These are phyloP conservation scores for Globisporangium rhizosaccharum DNA, from an alignment of 352 stramenopile species.

Conservation along the genomic window DNA sequence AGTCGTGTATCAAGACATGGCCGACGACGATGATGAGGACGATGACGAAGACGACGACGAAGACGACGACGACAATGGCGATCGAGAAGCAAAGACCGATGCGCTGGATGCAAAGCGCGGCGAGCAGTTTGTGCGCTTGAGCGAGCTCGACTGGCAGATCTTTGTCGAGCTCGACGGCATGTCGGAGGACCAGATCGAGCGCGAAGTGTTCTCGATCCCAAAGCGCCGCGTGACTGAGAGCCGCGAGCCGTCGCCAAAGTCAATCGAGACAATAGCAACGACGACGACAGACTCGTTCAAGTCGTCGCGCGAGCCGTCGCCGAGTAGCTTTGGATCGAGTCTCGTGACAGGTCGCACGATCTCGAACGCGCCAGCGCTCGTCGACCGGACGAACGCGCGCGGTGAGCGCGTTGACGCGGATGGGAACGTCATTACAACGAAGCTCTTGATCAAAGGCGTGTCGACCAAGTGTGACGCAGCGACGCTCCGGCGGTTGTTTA, in stretches of 20 bases:
- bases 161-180: conserved; percentile 51
- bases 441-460: conserved; percentile 65
- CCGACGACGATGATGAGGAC: conserved; percentile 21
- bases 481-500: conserved; percentile 41
- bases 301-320: conserved; percentile 8
- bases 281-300: background rate
- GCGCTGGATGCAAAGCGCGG: conserved; percentile 9
- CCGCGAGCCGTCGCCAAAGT: conserved; percentile 32
- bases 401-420: conserved; percentile 43
- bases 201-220: conserved; percentile 77
- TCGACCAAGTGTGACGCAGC: conserved; percentile 41
- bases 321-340: background rate
- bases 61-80: conserved; percentile 17
- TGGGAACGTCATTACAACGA: conserved; percentile 45
- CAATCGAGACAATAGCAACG: conserved; percentile 1
- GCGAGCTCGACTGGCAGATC: conserved; percentile 57
- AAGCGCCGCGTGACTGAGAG: conserved; percentile 45
- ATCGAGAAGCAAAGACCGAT: conserved; percentile 11
- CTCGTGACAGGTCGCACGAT: conserved; percentile 1
- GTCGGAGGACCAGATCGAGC: conserved; percentile 45
- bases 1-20: conserved; percentile 48
- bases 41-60: conserved; percentile 17
- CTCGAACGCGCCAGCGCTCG: conserved; percentile 1
- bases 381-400: conserved; percentile 10
- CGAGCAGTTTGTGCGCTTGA: conserved; percentile 22